Evolutionary conservation across 2,329 filamentous ascomycete species (phyloP), one percentile per base, ranked within the genome.

Genomic region (Trichoderma simmonsii): DNA sequence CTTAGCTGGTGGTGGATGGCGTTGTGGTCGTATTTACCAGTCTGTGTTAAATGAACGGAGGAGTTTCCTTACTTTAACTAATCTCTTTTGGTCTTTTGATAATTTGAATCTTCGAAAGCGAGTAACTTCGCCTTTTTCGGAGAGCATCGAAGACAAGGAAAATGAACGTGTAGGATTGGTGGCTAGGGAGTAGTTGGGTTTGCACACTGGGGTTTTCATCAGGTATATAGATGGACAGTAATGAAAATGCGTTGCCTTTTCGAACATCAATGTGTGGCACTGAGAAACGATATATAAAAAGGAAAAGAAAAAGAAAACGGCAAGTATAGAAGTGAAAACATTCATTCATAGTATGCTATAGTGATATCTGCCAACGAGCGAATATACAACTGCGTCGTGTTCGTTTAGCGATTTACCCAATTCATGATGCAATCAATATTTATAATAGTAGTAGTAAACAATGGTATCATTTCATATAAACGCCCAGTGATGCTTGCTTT

Each of bases 201-300:
- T 67, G 21, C 34, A 59, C 24, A 28, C 64, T n/a, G 34, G 28
- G 56, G 56, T 61, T 36, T 30, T n/a, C 60, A 54, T 69, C 24
- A 34, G 43, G 48, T 63, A 68, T 66, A 72, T 72, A 61, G 70
- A 68, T 60, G 26, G 26, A 56, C 62, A 72, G 62, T 68, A 72
- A 72, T 72, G 70, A 69, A 51, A 54, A 63, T 67, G 39, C 59
- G 63, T 66, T 36, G 21, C 62, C 62, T 34, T 32, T 30, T 54
- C 28, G 18, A 59, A 8, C 12, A 9, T 51, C 48, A 21, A 24
- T 54, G 11, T 24, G 48, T 24, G 7, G 48, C 4, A 14, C 21
- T 54, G 48, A 54, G 11, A 54, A 54, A 54, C 24, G 21, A 18
- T 39, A 8, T 3, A 3, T 18, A 21, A 8, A 12, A 51, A 51